Percentiles rank a stretch among this genome's conserved stretches.
Conservation (phyloP, 1,284 basidiomycete genomes). For the Phellopilus nigrolimitatus region DNA sequence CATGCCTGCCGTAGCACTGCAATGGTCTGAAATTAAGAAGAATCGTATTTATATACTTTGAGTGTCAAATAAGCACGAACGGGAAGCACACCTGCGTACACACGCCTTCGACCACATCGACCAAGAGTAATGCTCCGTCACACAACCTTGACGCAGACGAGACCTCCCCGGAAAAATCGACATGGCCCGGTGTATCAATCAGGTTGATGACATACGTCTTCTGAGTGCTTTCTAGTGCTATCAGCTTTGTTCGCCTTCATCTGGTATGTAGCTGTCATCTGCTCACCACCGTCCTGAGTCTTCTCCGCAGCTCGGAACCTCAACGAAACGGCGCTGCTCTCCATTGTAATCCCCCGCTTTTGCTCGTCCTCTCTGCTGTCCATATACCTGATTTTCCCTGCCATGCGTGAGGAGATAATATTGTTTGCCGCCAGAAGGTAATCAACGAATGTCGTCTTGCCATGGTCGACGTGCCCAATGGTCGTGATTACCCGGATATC, state of each 20-base stretch:
- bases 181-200: constrained; percentile 98
- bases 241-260: constrained; percentile 20
- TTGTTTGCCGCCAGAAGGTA: constrained; percentile 94
- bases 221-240: constrained; percentile 42
- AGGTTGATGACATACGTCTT: constrained; percentile 84
- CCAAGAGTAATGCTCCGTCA: constrained; percentile 94
- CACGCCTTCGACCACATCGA: constrained; percentile 98
- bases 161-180: constrained; percentile 97
- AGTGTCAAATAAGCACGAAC: neutral
- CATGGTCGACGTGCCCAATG: constrained; percentile 85
- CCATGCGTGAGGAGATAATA: constrained; percentile 93
- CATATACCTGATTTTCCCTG: constrained; percentile 93
- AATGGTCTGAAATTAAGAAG: constrained; percentile 63
- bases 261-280: constrained; percentile 26
- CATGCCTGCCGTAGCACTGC: constrained; percentile 94
- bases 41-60: neutral
- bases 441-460: constrained; percentile 95
- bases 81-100: constrained; percentile 78
- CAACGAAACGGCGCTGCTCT: constrained; percentile 89
- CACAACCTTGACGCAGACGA: constrained; percentile 91
- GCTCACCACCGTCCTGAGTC: constrained; percentile 39
- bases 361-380: constrained; percentile 98
- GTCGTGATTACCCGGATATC: constrained; percentile 76
- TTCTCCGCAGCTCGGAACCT: constrained; percentile 74
- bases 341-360: constrained; percentile 98